These are phyloP conservation scores for Ambrosiella cleistominuta DNA, from an alignment of 2,329 filamentous ascomycete genomes.

Conservation along the genomic window DNA sequence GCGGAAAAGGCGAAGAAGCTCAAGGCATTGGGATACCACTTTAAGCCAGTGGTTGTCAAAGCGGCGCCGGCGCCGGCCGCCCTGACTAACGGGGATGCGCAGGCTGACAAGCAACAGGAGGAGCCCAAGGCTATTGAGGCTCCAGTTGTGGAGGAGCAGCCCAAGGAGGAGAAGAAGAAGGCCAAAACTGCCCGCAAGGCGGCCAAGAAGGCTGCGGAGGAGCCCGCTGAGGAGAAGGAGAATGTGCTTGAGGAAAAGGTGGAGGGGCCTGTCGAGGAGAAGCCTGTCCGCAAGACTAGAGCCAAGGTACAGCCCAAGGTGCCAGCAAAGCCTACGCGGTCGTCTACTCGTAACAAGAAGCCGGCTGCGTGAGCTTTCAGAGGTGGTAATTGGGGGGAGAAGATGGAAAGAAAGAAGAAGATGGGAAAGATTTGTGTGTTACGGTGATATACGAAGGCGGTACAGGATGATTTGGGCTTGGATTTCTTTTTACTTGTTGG, in stretches of 20 bases:
- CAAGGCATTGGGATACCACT: conserved; percentile 69
- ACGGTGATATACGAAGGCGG: conserved; percentile 2
- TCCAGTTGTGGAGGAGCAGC: conserved; percentile 13
- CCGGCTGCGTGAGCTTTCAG: neutral
- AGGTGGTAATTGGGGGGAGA: too few relatives aligned
- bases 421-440: neutral
- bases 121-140: conserved; percentile 23
- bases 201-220: neutral
- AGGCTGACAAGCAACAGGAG: conserved; percentile 14
- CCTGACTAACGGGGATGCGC: conserved; percentile 21
- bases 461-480: conserved; percentile 8
- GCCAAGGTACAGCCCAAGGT: conserved; percentile 23
- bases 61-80: conserved; percentile 24
- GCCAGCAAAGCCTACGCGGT: conserved; percentile 11
- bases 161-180: conserved; percentile 23
- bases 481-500: conserved; percentile 10
- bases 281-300: conserved; percentile 16
- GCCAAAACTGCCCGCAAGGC: conserved; percentile 15
- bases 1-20: conserved; percentile 54
- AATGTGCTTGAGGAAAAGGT: conserved; percentile 19
- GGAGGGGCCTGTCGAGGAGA: conserved; percentile 16
- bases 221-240: neutral
- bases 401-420: neutral
- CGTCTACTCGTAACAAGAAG: conserved; percentile 13
- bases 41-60: conserved; percentile 57